Conservation (phyloP, 1,139 yeast genomes). For the Geotrichum aggregatum region DNA sequence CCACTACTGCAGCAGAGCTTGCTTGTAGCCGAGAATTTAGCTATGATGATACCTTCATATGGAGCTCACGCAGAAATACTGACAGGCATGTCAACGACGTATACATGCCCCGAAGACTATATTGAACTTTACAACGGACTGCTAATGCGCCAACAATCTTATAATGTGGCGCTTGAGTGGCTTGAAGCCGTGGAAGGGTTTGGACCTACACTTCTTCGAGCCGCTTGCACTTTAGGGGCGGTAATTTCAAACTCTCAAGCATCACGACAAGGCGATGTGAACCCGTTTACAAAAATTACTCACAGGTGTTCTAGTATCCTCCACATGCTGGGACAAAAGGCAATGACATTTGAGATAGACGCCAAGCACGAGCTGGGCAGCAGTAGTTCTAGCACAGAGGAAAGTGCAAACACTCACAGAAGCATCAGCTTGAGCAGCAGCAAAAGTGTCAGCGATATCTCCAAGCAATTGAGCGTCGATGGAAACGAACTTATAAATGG, state of each 20-base stretch:
- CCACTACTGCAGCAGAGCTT: conserved; percentile 56
- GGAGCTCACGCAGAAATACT: conserved; percentile 10
- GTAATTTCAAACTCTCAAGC: conserved; percentile 24
- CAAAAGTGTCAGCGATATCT: not conserved
- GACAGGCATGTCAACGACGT: conserved; percentile 3
- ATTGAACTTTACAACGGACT: conserved; percentile 4
- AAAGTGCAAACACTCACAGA: not conserved
- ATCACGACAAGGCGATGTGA: conserved; percentile 21
- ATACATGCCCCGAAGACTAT: conserved; percentile 15
- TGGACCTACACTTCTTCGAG: conserved; percentile 50
- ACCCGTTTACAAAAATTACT: conserved; percentile 39
- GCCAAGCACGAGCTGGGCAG: not conserved
- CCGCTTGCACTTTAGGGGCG: conserved; percentile 39
- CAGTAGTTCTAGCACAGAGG: not conserved
- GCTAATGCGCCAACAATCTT: conserved; percentile 26
- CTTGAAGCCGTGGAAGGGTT: conserved; percentile 51
- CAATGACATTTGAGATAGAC: conserved; percentile 26
- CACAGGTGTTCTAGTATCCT: conserved; percentile 38
- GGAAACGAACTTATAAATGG: not conserved
- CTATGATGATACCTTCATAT: conserved; percentile 39
- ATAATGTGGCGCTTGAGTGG: conserved; percentile 58
- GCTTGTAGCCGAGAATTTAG: conserved; percentile 54
- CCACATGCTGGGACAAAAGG: conserved; percentile 36
- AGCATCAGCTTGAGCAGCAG: not conserved
- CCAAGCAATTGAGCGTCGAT: not conserved